Evolutionary conservation across 345 rosid genomes (phyloP).

Genomic region (Melaleuca quinquenervia): DNA sequence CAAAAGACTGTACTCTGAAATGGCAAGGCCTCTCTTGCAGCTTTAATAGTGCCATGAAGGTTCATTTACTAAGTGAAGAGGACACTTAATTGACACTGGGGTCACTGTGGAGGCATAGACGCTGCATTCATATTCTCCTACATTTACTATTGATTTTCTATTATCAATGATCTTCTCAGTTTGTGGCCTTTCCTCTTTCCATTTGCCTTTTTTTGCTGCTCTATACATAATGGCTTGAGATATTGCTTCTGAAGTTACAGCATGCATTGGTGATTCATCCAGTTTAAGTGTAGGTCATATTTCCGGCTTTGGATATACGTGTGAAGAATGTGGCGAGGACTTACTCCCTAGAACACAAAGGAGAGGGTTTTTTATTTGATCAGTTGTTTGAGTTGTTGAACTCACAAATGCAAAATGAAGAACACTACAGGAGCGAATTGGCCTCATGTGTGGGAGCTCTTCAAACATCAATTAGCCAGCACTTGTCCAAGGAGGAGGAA

Average conservation of each 20-base stretch:
- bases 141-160: not conserved
- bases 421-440: conserved; percentile 43
- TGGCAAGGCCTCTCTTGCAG: not conserved
- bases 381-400: conserved; percentile 37
- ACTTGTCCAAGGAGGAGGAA: conserved; percentile 64
- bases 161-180: not conserved
- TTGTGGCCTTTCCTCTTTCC: not conserved
- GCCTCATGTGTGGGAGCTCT: conserved; percentile 56
- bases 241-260: not conserved
- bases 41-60: not conserved
- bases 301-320: conserved; percentile 51
- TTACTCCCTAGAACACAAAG: conserved; percentile 49
- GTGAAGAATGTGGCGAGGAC: conserved; percentile 55
- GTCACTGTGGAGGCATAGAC: not conserved
- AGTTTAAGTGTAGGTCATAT: conserved; percentile 38
- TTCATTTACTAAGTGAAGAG: not conserved
- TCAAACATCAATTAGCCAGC: conserved; percentile 55
- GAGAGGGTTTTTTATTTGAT: conserved; percentile 50
- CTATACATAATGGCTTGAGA: not conserved
- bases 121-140: not conserved
- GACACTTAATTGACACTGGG: not conserved
- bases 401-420: conserved; percentile 17
- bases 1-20: not conserved
- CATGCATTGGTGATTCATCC: not conserved
- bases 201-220: not conserved